These are phyloP conservation scores for Cryptococcus amylolentus DNA, from an alignment of 1,284 basidiomycete species.

Conservation along the genomic window DNA sequence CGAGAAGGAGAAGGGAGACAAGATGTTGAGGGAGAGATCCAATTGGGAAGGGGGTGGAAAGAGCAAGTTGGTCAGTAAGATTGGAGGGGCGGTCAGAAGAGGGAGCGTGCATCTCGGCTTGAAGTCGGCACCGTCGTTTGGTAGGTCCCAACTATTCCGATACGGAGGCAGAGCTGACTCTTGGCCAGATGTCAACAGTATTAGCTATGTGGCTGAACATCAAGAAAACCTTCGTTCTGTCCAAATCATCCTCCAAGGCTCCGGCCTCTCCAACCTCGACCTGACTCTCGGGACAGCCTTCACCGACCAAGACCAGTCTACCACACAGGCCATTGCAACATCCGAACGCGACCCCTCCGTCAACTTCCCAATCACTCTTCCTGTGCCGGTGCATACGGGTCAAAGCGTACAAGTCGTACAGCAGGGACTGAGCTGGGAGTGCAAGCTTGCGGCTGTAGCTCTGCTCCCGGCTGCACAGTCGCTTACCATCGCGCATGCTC, in stretches of 20 bases:
- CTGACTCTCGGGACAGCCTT: constrained; percentile 24
- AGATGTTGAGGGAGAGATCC: constrained; percentile 1
- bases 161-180: neutral
- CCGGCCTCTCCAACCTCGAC: constrained; percentile 24
- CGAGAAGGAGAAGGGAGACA: neutral
- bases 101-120: constrained; percentile 19
- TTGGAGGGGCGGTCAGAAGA: constrained; percentile 24
- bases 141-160: constrained; percentile 8
- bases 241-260: constrained; percentile 58
- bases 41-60: constrained; percentile 13
- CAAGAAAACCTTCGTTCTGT: constrained; percentile 76
- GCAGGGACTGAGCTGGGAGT: constrained; percentile 60
- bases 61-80: constrained; percentile 15
- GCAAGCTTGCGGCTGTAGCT: constrained; percentile 57
- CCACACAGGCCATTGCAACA: constrained; percentile 59
- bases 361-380: constrained; percentile 64
- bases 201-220: constrained; percentile 69
- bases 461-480: constrained; percentile 29
- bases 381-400: constrained; percentile 60
- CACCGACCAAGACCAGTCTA: constrained; percentile 45
- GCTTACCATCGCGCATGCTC: constrained; percentile 28
- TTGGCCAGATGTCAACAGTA: constrained; percentile 13
- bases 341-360: constrained; percentile 59
- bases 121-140: constrained; percentile 9
- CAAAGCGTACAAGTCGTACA: constrained; percentile 60